These are phyloP conservation scores for Aspergillus sp. DNA, from an alignment of 2,329 filamentous ascomycete genomes.

Conservation along the genomic window DNA sequence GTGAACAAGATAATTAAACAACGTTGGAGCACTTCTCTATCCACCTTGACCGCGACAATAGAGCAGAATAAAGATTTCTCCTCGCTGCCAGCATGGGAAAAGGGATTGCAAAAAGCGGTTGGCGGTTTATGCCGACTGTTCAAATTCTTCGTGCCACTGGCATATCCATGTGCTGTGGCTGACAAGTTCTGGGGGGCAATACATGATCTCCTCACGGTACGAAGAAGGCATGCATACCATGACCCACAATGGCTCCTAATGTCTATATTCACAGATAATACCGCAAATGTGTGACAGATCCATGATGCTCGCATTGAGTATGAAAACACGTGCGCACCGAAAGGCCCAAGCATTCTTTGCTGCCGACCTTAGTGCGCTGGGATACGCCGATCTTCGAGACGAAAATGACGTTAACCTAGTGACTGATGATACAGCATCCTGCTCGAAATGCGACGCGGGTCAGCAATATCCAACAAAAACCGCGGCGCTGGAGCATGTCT, in stretches of 20 bases:
- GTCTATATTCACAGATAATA: not conserved
- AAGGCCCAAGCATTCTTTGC: not conserved
- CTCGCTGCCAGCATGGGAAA: not conserved
- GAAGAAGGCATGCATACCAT: not conserved
- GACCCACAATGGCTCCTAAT: too few species aligned
- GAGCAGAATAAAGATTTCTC: not conserved
- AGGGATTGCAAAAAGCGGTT: not conserved
- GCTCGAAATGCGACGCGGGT: not conserved
- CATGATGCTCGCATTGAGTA: not conserved
- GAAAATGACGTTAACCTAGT: not conserved
- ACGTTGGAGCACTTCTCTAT: not conserved
- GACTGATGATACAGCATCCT: not conserved
- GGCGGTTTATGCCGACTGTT: not conserved
- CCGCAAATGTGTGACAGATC: not conserved
- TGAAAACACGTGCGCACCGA: not conserved
- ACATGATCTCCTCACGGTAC: not conserved
- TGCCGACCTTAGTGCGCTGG: not conserved
- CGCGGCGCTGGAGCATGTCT: not conserved
- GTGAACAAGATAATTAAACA: not conserved
- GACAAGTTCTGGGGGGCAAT: not conserved
- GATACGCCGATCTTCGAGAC: not conserved
- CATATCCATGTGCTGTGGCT: not conserved
- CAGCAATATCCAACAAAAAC: not conserved
- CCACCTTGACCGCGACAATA: not conserved
- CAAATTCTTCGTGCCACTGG: not conserved